phyloP scores from a whole-genome alignment of 2,329 filamentous ascomycete genomes.

The Microdochium trichocladiopsis region DNA sequence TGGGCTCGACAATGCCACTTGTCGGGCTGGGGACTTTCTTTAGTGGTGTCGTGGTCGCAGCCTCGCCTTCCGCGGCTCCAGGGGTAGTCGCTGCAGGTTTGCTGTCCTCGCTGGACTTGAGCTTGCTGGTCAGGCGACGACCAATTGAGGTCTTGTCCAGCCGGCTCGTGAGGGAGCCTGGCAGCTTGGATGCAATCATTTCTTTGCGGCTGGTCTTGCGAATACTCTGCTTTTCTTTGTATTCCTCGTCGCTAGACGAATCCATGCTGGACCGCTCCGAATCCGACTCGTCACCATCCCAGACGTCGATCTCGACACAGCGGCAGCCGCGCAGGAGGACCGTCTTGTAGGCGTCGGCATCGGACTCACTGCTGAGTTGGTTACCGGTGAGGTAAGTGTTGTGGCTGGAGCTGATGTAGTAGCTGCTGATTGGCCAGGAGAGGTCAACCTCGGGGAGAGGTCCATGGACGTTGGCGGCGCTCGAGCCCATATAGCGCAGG shows the following conservation, averaged over 20 bases:
- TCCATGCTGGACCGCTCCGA: constrained; percentile 58
- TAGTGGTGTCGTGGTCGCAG: constrained; percentile 2
- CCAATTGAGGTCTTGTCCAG: constrained; percentile 41
- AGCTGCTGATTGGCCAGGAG: constrained; percentile 76
- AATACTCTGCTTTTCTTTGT: constrained; percentile 43
- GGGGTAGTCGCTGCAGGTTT: neutral
- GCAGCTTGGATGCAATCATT: constrained; percentile 55
- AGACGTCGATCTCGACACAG: constrained; percentile 92
- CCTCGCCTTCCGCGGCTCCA: constrained; percentile 1
- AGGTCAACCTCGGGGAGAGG: constrained; percentile 42
- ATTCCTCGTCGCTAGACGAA: constrained; percentile 38
- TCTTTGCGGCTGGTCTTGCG: constrained; percentile 57
- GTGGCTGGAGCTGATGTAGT: constrained; percentile 91
- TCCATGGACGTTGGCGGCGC: constrained; percentile 32
- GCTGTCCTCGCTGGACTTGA: constrained; percentile 20
- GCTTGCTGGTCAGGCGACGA: constrained; percentile 25
- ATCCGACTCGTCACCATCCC: constrained; percentile 77
- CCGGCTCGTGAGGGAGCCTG: constrained; percentile 32
- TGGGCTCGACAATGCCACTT: constrained; percentile 52
- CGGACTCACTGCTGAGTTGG: constrained; percentile 80
- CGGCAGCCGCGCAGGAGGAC: constrained; percentile 79
- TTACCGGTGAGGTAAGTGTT: constrained; percentile 91
- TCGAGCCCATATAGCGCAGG: constrained; percentile 48
- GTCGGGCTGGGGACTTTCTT: constrained; percentile 15
- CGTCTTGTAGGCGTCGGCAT: constrained; percentile 80